Base-by-base conservation (phyloP, 2,329 filamentous ascomycete species). In the Knufia fluminis region DNA sequence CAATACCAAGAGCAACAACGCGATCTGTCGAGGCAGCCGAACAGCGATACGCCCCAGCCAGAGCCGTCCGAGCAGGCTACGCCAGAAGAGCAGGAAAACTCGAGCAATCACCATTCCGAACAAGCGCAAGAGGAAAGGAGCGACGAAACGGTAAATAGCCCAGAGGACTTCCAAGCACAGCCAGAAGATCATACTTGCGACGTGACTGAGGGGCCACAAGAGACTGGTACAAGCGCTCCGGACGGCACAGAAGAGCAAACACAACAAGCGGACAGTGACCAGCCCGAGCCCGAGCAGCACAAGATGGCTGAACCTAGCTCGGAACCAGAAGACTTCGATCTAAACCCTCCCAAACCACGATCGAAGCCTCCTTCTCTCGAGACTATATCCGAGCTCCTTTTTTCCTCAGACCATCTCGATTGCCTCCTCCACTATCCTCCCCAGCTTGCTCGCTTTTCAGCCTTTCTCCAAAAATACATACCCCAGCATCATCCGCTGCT, bases 371-470 rank as follows among this genome's bases (percentile, higher is more conserved):
- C 57, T 26, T 55, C 59, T 7, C 42, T 68, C 31, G 69, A 71
- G 52, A 53, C 57, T 1, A 56, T 71, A 1, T 54, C 65, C 1
- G 57, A 61, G n/a, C 62, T 65, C 14, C 61, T 71, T 46, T 71
- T 70, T 54, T 71, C 69, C 1, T 52, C 56, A 35, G 66, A 67
- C n/a, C 68, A 72, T 55, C 62, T 72, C 3, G 61, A 69, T 43
- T 35, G 62, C n/a, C 66, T 72, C 20, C 60, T 72, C 17, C 62
- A 62, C 17, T 65, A 71, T 53, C 61, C 62, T 8, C 54, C 58
- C 3, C 60, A 63, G 28, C 59, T 65, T 22, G 49, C 61, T 12
- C 61, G 62, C 8, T 68, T 72, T 50, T 60, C 62, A 9, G 58
- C 60, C 8, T 72, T 72, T 52, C 55, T 72, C 8, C 59, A 64